These are phyloP conservation scores for Kuraishia piskuri DNA, from an alignment of 805 yeast genomes.

Conservation along the genomic window DNA sequence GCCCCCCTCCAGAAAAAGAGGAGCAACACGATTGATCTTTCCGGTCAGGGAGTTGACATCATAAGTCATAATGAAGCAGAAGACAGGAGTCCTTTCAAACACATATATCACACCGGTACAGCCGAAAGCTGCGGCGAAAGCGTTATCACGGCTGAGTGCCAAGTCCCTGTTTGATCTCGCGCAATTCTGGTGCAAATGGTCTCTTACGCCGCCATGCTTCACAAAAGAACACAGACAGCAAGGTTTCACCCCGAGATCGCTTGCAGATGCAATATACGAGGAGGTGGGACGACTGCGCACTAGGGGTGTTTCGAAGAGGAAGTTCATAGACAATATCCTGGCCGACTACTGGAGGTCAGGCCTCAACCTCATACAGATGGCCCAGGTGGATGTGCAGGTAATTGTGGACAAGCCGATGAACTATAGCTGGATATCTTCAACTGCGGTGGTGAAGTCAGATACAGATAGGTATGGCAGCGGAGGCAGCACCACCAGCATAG, in stretches of 20 bases:
- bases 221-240: conserved; percentile 11
- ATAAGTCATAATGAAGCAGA: conserved; percentile 6
- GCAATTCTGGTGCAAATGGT: conserved; percentile 22
- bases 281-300: conserved; percentile 4
- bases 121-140: conserved; percentile 14
- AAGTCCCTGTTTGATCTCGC: conserved; percentile 22
- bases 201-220: conserved; percentile 19
- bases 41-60: no score
- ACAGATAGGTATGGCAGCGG: conserved; percentile 4
- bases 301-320: conserved; percentile 17
- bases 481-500: conserved; percentile 14
- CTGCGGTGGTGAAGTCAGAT: conserved; percentile 26
- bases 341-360: conserved; percentile 48
- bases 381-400: conserved; percentile 62
- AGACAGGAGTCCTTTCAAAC: conserved; percentile 24
- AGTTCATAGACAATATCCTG: conserved; percentile 35
- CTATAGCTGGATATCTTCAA: conserved; percentile 39
- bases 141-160: conserved; percentile 16
- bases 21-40: no score
- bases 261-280: conserved; percentile 10
- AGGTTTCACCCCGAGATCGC: conserved; percentile 11
- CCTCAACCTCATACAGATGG: conserved; percentile 52
- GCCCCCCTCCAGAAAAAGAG: no score
- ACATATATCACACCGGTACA: conserved; percentile 21
- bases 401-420: conserved; percentile 49